Base-by-base conservation (phyloP, 768 basidiomycete species). In the Xerocomellus chrysenteron region DNA sequence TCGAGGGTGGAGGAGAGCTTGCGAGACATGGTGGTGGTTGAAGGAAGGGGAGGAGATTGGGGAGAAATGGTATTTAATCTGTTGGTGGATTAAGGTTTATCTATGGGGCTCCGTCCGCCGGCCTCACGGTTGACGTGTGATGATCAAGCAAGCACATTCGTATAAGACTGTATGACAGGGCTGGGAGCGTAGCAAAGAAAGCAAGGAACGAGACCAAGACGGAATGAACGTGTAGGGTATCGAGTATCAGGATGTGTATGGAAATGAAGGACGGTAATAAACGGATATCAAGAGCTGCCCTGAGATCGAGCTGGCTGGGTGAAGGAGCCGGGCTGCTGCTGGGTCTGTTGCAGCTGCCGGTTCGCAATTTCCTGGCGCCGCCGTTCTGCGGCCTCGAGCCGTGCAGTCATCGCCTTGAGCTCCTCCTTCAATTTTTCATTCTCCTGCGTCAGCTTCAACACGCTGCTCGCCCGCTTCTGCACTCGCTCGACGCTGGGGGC, bases 401-500 rank as follows among this genome's bases (percentile, higher is more conserved):
- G 74, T 59, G 87, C 87, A 19, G 81, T 78, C 85, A 92, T 87
- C 48, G 83, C 87, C 66, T 78, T 83, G 65, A 92, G 79, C 72
- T 90, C 84, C 48, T 80, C 85, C 72, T 87, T 85, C 57, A 92
- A 75, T 70, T 85, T 87, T 70, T 88, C 86, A 69, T 91, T 87
- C 77, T 92, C 90, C 74, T 87, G 79, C 21, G 86, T 79, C 36
- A 92, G 77, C 66, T 87, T 89, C 66, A 88, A 69, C 56, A 92
- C 87, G 70, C 87, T 90, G 64, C 86, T 88, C 41, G 83, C 85
- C 58, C 90, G 84, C 73, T 90, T 91, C 68, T 88, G 76, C 60
- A 81, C 69, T 55, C 70, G 72, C 59, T 76, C 71, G 33, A 26
- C 59, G 45, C 71, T 73, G 60, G 46, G 51, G 55, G 49, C 39